Evolutionary conservation across 805 yeast genomes (phyloP).

Genomic region (Groenewaldozyma tartarivorans): DNA sequence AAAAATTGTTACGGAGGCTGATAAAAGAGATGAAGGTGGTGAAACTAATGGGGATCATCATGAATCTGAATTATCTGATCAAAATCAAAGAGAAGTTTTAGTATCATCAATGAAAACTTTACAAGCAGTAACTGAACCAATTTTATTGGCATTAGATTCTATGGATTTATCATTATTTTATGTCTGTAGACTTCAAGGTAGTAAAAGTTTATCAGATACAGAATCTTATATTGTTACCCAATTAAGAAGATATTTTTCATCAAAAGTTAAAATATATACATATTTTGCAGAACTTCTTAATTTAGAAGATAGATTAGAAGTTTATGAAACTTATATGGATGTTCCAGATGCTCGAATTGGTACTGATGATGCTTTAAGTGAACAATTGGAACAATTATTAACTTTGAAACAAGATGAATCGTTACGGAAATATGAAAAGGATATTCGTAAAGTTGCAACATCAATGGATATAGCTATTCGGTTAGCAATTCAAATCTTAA

Average conservation of each 20-base stretch:
- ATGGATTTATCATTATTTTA: not conserved
- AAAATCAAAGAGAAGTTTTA: not conserved
- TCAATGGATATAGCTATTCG: conserved; percentile 1
- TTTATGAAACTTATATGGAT: too few relatives aligned
- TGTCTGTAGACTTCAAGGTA: not conserved
- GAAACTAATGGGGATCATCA: not conserved
- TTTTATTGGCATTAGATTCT: not conserved
- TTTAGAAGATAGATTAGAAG: not conserved
- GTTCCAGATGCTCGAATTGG: too few relatives aligned
- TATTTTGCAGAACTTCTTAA: not conserved
- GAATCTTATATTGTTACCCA: not conserved
- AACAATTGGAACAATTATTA: not conserved
- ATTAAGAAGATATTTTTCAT: not conserved
- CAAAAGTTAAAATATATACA: too few relatives aligned
- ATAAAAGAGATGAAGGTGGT: not conserved
- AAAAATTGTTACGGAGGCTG: not conserved
- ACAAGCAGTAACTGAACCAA: not conserved
- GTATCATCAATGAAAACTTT: not conserved
- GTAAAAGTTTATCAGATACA: not conserved
- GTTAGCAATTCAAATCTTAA: conserved; percentile 1
- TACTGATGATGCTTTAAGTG: not conserved
- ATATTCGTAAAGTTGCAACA: not conserved
- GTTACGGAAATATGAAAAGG: not conserved
- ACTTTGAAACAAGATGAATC: not conserved
- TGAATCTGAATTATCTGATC: too few relatives aligned